Conservation (phyloP, 2,329 filamentous ascomycete genomes). For the Aspergillaceae sp. region DNA sequence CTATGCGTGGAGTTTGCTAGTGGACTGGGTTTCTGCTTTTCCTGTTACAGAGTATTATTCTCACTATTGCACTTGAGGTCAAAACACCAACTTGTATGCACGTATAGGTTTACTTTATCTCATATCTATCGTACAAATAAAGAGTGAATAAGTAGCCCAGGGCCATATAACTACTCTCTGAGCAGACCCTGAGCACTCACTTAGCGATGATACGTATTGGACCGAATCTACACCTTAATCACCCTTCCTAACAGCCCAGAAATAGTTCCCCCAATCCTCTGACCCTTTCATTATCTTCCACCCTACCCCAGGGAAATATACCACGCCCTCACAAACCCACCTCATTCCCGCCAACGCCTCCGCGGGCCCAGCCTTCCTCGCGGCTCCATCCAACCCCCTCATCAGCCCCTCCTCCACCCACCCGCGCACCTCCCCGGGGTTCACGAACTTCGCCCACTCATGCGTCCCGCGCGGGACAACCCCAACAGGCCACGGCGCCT, state of each 20-base stretch:
- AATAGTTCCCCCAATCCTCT: slow-evolving; percentile 89
- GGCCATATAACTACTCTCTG: no score
- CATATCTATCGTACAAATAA: no score
- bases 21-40: no score
- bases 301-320: slow-evolving; percentile 83
- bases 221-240: slow-evolving; percentile 8
- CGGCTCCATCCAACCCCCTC: slow-evolving; percentile 39
- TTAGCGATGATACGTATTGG: neutral
- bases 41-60: no score
- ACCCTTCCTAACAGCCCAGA: slow-evolving; percentile 69
- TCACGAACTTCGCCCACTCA: slow-evolving; percentile 94
- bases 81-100: no score
- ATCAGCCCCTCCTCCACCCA: slow-evolving; percentile 38
- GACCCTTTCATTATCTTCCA: slow-evolving; percentile 77
- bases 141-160: no score
- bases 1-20: no score
- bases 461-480: slow-evolving; percentile 91
- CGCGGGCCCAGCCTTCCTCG: slow-evolving; percentile 13
- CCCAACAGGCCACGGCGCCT: slow-evolving; percentile 59
- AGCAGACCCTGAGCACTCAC: no score
- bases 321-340: slow-evolving; percentile 69
- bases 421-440: slow-evolving; percentile 58
- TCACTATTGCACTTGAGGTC: no score
- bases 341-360: slow-evolving; percentile 27
- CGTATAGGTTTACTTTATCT: no score